phyloP scores from a whole-genome alignment of 495 filamentous ascomycete genomes.

The Penicillium psychrofluorescens region DNA sequence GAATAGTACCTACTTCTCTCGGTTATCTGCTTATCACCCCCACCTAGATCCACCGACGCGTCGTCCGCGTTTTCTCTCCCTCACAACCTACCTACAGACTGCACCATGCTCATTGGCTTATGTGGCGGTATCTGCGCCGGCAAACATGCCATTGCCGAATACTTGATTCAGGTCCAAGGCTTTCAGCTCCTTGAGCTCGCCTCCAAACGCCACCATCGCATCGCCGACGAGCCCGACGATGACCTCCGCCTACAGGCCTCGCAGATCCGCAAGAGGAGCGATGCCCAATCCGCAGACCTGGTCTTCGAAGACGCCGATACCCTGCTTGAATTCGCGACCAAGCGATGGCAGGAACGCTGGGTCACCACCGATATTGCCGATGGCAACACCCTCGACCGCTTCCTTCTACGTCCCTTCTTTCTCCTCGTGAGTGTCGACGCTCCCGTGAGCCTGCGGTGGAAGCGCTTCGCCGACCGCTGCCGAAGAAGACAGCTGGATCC shows the following conservation, averaged over 20 bases:
- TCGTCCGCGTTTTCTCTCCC: no score
- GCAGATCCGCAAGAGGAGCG: constrained; percentile 11
- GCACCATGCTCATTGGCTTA: constrained; percentile 79
- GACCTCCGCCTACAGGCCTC: constrained; percentile 24
- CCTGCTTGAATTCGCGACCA: constrained; percentile 78
- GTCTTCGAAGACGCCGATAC: constrained; percentile 52
- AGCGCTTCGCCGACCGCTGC: constrained; percentile 55
- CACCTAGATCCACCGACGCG: no score
- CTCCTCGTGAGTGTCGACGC: constrained; percentile 88
- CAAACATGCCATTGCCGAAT: constrained; percentile 77
- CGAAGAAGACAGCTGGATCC: constrained; percentile 29
- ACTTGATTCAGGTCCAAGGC: constrained; percentile 67
- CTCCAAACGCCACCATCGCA: constrained; percentile 7
- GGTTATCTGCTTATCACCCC: no score
- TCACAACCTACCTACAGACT: no score
- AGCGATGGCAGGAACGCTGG: constrained; percentile 72
- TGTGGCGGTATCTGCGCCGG: constrained; percentile 94
- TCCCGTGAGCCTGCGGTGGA: constrained; percentile 75
- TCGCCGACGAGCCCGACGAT: constrained; percentile 23
- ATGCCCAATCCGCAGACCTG: constrained; percentile 12
- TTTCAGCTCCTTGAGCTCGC: constrained; percentile 48
- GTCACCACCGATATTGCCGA: constrained; percentile 76
- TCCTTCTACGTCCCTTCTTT: constrained; percentile 81
- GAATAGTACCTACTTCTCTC: no score
- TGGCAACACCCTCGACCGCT: constrained; percentile 58